These are phyloP conservation scores for Claviceps pazoutovae DNA, from an alignment of 2,329 filamentous ascomycete species.

Conservation along the genomic window DNA sequence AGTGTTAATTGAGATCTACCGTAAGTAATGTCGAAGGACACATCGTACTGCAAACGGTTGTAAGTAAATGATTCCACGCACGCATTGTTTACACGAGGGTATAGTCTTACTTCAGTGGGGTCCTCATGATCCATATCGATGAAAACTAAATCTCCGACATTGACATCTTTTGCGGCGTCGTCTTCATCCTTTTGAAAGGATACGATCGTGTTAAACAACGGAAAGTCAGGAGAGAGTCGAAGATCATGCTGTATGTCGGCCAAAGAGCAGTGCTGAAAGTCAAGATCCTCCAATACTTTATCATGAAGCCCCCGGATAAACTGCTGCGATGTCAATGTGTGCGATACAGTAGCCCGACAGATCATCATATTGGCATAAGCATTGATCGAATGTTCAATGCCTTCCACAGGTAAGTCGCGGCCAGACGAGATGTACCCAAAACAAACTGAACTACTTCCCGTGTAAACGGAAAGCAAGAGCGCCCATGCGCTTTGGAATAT, in stretches of 20 bases:
- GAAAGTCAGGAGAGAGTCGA: constrained; percentile 4
- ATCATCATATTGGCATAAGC: constrained; percentile 3
- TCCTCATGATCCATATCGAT: constrained; percentile 2
- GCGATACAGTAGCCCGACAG: neutral
- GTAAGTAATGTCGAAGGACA: neutral
- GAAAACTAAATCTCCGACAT: neutral
- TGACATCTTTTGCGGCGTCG: neutral
- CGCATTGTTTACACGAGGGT: neutral
- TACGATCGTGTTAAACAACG: constrained; percentile 20
- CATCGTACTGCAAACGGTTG: neutral
- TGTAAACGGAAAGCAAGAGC: constrained; percentile 5
- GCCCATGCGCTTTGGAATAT: constrained; percentile 8
- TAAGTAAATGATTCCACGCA: neutral
- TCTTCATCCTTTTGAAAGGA: constrained; percentile 15
- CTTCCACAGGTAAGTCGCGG: neutral
- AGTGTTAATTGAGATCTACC: neutral
- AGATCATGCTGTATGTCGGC: constrained; percentile 28
- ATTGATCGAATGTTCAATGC: constrained; percentile 3
- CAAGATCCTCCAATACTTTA: constrained; percentile 29
- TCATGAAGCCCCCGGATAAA: constrained; percentile 24
- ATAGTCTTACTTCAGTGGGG: constrained; percentile 2
- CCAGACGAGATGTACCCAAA: constrained; percentile 3
- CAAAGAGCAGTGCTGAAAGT: constrained; percentile 33
- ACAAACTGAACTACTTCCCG: neutral
- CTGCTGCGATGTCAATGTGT: constrained; percentile 20